Conservation (phyloP, 2,329 filamentous ascomycete genomes). For the Stylonectria norvegica region DNA sequence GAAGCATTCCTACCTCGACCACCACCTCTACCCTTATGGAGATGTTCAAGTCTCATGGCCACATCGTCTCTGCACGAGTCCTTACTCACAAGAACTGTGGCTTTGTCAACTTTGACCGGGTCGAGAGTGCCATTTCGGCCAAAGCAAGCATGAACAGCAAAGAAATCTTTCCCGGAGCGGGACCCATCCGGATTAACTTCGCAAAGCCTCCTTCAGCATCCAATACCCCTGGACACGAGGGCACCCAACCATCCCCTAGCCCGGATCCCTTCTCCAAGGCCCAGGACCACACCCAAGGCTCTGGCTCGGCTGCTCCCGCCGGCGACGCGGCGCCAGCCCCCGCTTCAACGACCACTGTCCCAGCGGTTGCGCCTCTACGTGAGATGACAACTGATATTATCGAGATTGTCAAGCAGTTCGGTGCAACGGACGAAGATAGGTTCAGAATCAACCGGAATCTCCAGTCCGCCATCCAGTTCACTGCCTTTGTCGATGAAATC, state of each 20-base stretch:
- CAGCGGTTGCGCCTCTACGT: constrained; percentile 67
- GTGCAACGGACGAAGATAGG: constrained; percentile 75
- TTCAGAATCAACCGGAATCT: constrained; percentile 69
- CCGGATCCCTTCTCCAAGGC: constrained; percentile 74
- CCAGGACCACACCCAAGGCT: constrained; percentile 42
- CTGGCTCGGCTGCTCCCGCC: constrained; percentile 27
- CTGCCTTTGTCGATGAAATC: constrained; percentile 74
- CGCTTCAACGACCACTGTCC: constrained; percentile 40
- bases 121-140: constrained; percentile 87
- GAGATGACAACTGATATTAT: constrained; percentile 82
- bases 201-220: constrained; percentile 91
- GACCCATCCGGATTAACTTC: constrained; percentile 92
- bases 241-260: constrained; percentile 84
- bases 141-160: constrained; percentile 89
- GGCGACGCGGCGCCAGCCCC: constrained; percentile 36
- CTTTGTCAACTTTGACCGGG: constrained; percentile 93
- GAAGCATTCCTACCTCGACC: constrained; percentile 94
- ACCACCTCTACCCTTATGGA: constrained; percentile 92
- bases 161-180: constrained; percentile 96
- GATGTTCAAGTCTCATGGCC: constrained; percentile 91
- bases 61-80: constrained; percentile 86
- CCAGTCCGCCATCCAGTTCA: constrained; percentile 72
- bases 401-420: constrained; percentile 83
- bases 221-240: constrained; percentile 83
- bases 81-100: constrained; percentile 98